Evolutionary conservation across 129 eudicot species (phyloP), one percentile per base, ranked within the genome.

Genomic region (Pittosporum tobira): DNA sequence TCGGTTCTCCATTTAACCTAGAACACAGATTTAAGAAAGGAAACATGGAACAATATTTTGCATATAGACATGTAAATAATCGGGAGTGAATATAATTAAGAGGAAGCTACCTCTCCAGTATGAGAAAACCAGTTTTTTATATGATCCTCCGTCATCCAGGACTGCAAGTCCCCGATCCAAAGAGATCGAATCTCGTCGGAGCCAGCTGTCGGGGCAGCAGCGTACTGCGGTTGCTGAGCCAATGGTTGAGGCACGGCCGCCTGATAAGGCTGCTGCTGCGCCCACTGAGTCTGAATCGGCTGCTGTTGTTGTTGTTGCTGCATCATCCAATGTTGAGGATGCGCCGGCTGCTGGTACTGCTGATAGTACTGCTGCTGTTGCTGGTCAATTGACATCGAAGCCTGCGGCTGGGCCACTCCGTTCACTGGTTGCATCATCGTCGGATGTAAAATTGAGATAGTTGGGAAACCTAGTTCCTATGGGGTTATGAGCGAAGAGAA

Each of bases 161-260:
- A 77, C 94, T 91, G 98, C 80, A 91, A 76, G 27, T 87, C 98
- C 7, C 98, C 98, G 57, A 91, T 86, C 98, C 98, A 91, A 43
- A 91, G 85, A 7, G 95, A 78, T 6, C 87, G 75, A 57, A 91
- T 63, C 94, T 91, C 98, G 34, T 91, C 86, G 5, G 84, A 49
- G 6, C 77, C 68, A 1, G 79, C 15, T 1, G 25, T 49, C 12
- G 64, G 73, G 40, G 71, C 64, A 46, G 66, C 69, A 13, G 63
- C 66, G 51, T 75, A 71, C 72, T 70, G 84, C 69, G 68, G 82
- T 28, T 56, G 52, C 58, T 71, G 78, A 66, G 53, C 68, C 20
- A 55, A 63, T 5, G 59, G 59, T 12, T 71, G 74, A 14, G 62
- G 36, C 19, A 46, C 66, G 3, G 51, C 66, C 27, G 42, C 22